These are phyloP conservation scores for Phaseolus lunatus DNA, from an alignment of 306 rosid genomes.

Conservation along the genomic window DNA sequence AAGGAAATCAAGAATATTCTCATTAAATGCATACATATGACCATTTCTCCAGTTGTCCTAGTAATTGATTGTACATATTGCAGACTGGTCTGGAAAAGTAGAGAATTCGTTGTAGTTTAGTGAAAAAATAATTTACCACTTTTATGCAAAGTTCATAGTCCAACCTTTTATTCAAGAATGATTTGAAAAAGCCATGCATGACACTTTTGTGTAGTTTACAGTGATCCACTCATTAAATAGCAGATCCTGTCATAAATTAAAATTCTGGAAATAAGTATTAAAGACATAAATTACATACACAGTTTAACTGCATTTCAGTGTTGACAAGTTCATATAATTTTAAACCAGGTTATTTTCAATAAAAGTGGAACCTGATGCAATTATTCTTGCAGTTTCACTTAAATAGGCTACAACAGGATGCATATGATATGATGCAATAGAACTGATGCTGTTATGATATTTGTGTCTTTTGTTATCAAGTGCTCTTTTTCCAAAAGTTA, in stretches of 20 bases:
- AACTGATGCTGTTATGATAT: slow-evolving; percentile 20
- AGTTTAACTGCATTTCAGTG: background rate
- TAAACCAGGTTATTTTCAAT: slow-evolving; percentile 5
- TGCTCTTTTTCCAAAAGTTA: slow-evolving; percentile 23
- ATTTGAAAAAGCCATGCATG: slow-evolving; percentile 27
- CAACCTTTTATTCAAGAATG: slow-evolving; percentile 10
- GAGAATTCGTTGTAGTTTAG: slow-evolving; percentile 14
- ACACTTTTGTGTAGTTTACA: background rate
- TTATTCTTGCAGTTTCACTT: slow-evolving; percentile 19
- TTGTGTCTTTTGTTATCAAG: slow-evolving; percentile 1
- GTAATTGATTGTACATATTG: slow-evolving; percentile 17
- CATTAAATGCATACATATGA: slow-evolving; percentile 27
- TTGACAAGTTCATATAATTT: slow-evolving; percentile 18
- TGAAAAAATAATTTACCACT: slow-evolving; percentile 7
- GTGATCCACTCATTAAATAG: background rate
- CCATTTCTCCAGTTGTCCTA: slow-evolving; percentile 18
- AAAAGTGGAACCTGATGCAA: slow-evolving; percentile 29
- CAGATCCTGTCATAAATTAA: background rate
- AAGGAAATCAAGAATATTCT: slow-evolving; percentile 11
- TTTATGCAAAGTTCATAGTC: slow-evolving; percentile 2
- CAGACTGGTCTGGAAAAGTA: slow-evolving; percentile 6
- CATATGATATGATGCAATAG: background rate
- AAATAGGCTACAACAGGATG: background rate
- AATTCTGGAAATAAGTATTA: slow-evolving; percentile 2
- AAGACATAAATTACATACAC: slow-evolving; percentile 14